Evolutionary conservation across 495 filamentous ascomycete species (phyloP), one percentile per base, ranked within the genome.

Genomic region (Cudoniella acicularis): DNA sequence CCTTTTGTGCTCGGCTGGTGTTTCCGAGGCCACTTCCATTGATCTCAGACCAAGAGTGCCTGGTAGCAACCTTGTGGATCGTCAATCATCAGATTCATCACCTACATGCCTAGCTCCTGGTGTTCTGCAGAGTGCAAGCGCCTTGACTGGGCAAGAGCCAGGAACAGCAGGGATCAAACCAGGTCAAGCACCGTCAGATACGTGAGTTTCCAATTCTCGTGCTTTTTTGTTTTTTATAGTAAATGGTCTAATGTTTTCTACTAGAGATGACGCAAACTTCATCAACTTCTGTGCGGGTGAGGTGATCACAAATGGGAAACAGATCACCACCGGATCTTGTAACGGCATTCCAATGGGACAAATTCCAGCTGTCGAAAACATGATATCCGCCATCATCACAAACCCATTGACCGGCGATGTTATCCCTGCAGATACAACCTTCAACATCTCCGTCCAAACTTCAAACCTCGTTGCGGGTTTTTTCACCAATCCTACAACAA

Each of bases 271-370:
- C 13, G 30, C 30, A 13, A 89, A 89, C 71, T 87, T 88, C 74
- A 86, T 87, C 75, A 87, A 87, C 72, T 83, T 83, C 68, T 87
- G 87, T 69, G 66, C 74, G 11, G 86, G 86, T 42, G 75, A 87
- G 72, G 82, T 78, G n/a, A 50, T 85, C 56, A 90, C 87, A 51
- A 90, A 90, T 66, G 87, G 87, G 66, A 67, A 77, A 22, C 87
- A 90, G 69, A 72, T 80, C 53, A 75, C 77, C 52, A 65, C 57
- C 13, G 87, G 87, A n/a, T 90, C 87, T 45, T 90, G 87, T 72
- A 90, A 90, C 68, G 84, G 84, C 70, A 78, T 84, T 72, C 75
- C 75, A 2, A 90, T 90, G 87, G 87, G 87, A 59, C 77, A 89
- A 52, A 88, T 91, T 60, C 87, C 87, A 1, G 70, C 83, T 26